Conservation (phyloP, 306 rosid genomes). For the Amphicarpaea edgeworthii region DNA sequence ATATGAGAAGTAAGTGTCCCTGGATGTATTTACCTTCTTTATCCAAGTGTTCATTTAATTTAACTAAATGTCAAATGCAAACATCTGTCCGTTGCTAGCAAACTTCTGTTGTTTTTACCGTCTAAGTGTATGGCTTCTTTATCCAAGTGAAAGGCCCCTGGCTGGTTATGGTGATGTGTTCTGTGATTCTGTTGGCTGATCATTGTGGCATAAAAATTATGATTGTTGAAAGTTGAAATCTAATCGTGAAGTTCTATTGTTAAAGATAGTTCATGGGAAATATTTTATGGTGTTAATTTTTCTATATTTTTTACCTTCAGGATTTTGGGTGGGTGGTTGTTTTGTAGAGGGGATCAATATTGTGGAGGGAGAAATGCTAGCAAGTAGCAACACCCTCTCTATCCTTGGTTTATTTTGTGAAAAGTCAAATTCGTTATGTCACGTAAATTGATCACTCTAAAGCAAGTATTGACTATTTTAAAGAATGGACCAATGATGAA, state of each 20-base stretch:
- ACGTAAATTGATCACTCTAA: background rate
- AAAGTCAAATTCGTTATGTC: background rate
- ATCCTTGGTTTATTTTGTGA: background rate
- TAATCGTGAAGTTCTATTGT: background rate
- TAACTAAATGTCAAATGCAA: background rate
- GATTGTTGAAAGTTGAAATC: constrained; percentile 4
- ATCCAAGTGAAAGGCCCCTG: constrained; percentile 29
- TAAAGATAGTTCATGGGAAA: background rate
- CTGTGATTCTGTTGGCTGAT: constrained; percentile 6
- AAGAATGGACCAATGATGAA: background rate
- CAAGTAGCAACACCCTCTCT: background rate
- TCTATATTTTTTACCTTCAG: background rate
- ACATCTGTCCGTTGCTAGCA: constrained; percentile 9
- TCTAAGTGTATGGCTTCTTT: background rate
- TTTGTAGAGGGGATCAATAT: background rate
- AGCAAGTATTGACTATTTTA: background rate
- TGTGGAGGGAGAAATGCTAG: background rate
- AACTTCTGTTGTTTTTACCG: background rate
- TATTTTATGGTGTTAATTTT: background rate
- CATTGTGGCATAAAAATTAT: background rate
- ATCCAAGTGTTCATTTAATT: constrained; percentile 37
- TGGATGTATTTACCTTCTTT: constrained; percentile 13
- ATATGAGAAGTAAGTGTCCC: constrained; percentile 58
- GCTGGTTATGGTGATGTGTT: constrained; percentile 4
- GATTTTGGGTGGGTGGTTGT: background rate